A percentile compares a stretch with the other conserved stretches of the same genome.
Conservation (phyloP, 192 early-diverging fungal genomes). For the Thamnidium elegans region DNA sequence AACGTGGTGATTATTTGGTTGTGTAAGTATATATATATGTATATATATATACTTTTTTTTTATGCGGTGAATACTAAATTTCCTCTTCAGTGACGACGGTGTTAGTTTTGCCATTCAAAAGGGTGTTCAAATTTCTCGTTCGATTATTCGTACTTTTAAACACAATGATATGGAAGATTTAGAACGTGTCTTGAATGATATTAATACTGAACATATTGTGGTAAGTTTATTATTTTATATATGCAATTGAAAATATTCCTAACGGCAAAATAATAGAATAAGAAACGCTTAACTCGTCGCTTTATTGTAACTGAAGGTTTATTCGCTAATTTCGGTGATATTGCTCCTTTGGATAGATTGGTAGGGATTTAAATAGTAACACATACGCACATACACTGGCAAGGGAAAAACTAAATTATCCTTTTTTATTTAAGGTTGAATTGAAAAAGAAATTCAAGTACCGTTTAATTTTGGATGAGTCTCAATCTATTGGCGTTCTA, state of each 20-base stretch:
- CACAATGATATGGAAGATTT: conserved; percentile 97
- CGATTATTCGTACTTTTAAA: conserved; percentile 85
- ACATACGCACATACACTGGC: no score
- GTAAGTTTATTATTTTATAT: conserved; percentile 29
- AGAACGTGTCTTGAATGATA: conserved; percentile 76
- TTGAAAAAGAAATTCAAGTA: conserved; percentile 97
- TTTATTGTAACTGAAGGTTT: conserved; percentile 95
- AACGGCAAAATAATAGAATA: conserved; percentile 39
- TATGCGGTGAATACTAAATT: not conserved
- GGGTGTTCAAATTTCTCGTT: conserved; percentile 85
- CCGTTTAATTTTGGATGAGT: conserved; percentile 93
- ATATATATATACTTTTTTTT: not conserved
- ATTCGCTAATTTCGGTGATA: conserved; percentile 84
- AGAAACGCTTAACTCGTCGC: conserved; percentile 80
- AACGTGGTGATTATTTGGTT: conserved; percentile 94
- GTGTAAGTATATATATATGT: conserved; percentile 48
- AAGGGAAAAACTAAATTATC: no score
- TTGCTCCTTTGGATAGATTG: conserved; percentile 76
- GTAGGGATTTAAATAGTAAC: not conserved
- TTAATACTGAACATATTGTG: conserved; percentile 62
- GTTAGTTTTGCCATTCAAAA: conserved; percentile 88
- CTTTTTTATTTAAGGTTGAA: conserved; percentile 45
- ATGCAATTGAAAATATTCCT: not conserved
- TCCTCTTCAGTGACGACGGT: conserved; percentile 66
- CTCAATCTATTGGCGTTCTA: conserved; percentile 83